Evolutionary conservation across 1,139 yeast species (phyloP), one percentile per base, ranked within the genome.

Genomic region (Kluyveromyces sp.): DNA sequence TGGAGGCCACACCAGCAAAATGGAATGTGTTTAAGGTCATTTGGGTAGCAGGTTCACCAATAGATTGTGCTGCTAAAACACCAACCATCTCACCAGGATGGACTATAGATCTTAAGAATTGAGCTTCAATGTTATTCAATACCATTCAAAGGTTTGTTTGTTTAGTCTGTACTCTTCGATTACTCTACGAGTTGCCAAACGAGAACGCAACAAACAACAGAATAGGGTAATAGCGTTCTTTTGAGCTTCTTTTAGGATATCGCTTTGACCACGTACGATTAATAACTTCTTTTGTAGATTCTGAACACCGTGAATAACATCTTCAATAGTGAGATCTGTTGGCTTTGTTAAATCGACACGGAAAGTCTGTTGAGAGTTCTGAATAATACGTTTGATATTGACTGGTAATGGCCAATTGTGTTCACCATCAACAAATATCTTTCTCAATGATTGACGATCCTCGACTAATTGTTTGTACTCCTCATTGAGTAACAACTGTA

Each of bases 51-150:
- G 99, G 99, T 68, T 92, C 99, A 74, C 99, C 99, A 72, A 92
- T 92, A 41, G 97, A 89, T 73, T 92, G 99, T 1, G 99, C 98
- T 47, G 98, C 99, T 63, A 92, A 79, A 47, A 92, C 97, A 74
- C 99, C 99, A 50, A 94, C 98, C 98, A 92, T 92, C 68, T 92
- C 98, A 75, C 99, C 99, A 7, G 99, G 97, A 57, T 94, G 94
- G 43, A 90, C 98, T 61, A 89, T 74, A 3, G 97, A 83, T 67
- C 85, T 86, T 57, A 87, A 90, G 71, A 90, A 94, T 67, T 90
- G 97, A 28, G 92, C 78, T 63, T 89, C 96, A 57, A 94, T 78
- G 64, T 92, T 96, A 62, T 96, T 97, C 52, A 89, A 59, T 39
- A 88, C 95, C 98, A 94, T 56, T 89, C 92, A 63, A 92, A 92